These are phyloP conservation scores for Acacia confusa DNA, from an alignment of 306 rosid genomes.

Conservation along the genomic window DNA sequence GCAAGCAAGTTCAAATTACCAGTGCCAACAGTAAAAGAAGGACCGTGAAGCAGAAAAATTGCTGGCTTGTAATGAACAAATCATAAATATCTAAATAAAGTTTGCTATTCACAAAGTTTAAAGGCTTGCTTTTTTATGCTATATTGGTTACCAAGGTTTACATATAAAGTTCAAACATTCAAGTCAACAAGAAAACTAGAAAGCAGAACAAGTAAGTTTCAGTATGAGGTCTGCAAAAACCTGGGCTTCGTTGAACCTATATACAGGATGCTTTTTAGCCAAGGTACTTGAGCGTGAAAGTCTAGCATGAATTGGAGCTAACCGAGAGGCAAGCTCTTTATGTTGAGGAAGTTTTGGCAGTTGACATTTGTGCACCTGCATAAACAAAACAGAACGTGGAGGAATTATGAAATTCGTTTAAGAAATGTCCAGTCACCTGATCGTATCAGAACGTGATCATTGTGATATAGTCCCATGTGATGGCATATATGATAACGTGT, in stretches of 20 bases:
- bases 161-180: not conserved
- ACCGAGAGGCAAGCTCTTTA: constrained; percentile 63
- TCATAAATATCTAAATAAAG: constrained; percentile 4
- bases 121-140: not conserved
- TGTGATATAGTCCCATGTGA: not conserved
- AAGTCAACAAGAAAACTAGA: constrained; percentile 1
- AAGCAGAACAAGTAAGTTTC: constrained; percentile 20
- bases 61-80: constrained; percentile 22
- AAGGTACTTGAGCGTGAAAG: constrained; percentile 49
- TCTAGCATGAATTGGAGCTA: constrained; percentile 74
- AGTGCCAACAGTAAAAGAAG: constrained; percentile 14
- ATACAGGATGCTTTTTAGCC: constrained; percentile 80
- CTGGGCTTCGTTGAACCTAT: constrained; percentile 90
- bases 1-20: constrained; percentile 38
- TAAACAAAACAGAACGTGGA: not conserved
- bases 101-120: not conserved
- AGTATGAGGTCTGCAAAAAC: constrained; percentile 49
- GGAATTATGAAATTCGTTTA: not conserved
- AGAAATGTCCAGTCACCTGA: not conserved
- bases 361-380: constrained; percentile 64
- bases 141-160: not conserved
- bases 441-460: not conserved
- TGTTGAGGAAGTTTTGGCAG: constrained; percentile 78
- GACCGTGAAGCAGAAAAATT: not conserved
- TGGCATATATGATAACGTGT: not conserved